Base-by-base conservation (phyloP, 2,329 filamentous ascomycete species). In the Scedosporium minutisporum region DNA sequence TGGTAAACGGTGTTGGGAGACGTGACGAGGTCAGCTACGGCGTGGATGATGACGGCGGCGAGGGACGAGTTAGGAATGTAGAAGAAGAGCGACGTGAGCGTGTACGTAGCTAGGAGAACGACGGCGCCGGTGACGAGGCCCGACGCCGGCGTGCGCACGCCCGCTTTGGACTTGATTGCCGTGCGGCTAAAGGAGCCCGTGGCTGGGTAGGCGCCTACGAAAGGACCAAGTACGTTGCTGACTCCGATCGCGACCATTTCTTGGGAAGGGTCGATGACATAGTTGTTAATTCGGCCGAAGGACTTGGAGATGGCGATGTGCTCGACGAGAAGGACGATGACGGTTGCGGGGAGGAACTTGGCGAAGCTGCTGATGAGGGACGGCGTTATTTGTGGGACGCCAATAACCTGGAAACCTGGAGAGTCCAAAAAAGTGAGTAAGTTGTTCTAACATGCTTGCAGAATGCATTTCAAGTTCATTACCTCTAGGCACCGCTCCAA, bases 161-260 rank as follows among this genome's bases (percentile, higher is more conserved):
- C 91, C 61, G 91, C 90, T 76, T 96, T 96, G n/a, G 91, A 90
- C 75, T 96, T 96, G 78, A 96, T 96, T 60, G 91, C 92, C 23
- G 91, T 96, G 65, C 91, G 86, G 6, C 90, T 93, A 79, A 96
- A 96, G 2, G 91, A 96, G 5, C 91, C 92, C 10, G 91, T 96
- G 0, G 90, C 89, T 3, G 91, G 90, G 68, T 96, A 96, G 1
- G 81, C 91, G 60, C 91, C 89, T 1, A 93, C 78, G 78, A 95
- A 93, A 9, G 90, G 87, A 18, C 87, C 88, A 9, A 93, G 80
- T 41, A 92, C 75, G 71, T 93, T 93, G 44, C 83, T 85, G 2
- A 91, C 82, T 66, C 89, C 89, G 67, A 92, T 90, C 42, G 88
- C 89, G 29, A 93, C 87, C 60, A 93, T 77, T 71, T 93, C 89